These are phyloP conservation scores for Polyplosphaeria fusca DNA, from an alignment of 495 filamentous ascomycete species.

Conservation along the genomic window DNA sequence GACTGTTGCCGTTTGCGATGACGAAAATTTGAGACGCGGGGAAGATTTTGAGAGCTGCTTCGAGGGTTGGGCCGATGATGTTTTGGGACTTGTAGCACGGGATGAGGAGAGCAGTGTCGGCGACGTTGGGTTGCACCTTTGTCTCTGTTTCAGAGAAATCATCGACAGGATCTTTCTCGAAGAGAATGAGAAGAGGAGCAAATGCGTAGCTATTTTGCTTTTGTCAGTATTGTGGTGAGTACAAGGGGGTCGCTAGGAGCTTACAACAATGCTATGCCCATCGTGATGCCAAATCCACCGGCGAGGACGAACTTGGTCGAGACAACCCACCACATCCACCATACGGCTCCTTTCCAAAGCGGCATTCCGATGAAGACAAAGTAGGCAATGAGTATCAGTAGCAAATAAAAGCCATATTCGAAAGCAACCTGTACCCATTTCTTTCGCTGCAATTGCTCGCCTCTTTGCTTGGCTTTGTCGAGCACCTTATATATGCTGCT, in stretches of 20 bases:
- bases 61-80: slow-evolving; percentile 45
- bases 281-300: slow-evolving; percentile 42
- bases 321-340: slow-evolving; percentile 45
- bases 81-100: slow-evolving; percentile 49
- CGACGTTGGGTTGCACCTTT: slow-evolving; percentile 11
- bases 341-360: slow-evolving; percentile 46
- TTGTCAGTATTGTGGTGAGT: not conserved
- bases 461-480: slow-evolving; percentile 31
- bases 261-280: slow-evolving; percentile 42
- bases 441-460: slow-evolving; percentile 35
- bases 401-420: slow-evolving; percentile 41
- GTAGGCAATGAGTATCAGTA: slow-evolving; percentile 41
- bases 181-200: slow-evolving; percentile 41
- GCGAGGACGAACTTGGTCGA: slow-evolving; percentile 41
- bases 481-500: slow-evolving; percentile 25
- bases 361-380: slow-evolving; percentile 46
- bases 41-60: slow-evolving; percentile 49
- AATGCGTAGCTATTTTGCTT: slow-evolving; percentile 41
- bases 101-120: slow-evolving; percentile 47
- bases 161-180: slow-evolving; percentile 39
- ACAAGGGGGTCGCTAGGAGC: not conserved
- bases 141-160: not conserved
- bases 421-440: slow-evolving; percentile 42
- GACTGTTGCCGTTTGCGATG: slow-evolving; percentile 36
- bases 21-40: slow-evolving; percentile 47